Base-by-base conservation (phyloP, 495 filamentous ascomycete genomes). In the Bathelium albidoporum region DNA sequence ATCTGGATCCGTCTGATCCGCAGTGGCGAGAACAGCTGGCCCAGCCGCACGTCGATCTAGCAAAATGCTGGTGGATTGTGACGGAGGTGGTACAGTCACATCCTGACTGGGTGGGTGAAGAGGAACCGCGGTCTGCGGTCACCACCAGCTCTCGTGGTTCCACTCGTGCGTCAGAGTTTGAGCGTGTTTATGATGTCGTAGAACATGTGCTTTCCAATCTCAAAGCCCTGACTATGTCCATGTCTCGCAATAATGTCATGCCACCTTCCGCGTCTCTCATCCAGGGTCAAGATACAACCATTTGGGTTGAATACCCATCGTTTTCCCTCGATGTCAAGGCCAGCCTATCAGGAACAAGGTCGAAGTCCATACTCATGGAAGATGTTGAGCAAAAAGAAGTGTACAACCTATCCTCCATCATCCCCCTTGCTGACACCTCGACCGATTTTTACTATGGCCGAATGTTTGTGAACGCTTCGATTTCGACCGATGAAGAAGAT, bases 51-150 rank as follows among this genome's bases (percentile, higher is more conserved):
- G 76, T 92, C 1, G 86, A 95, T 70, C 77, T 96, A 53, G 87
- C 88, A 1, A 96, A 95, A 71, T 80, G 84, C 0, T 86, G 88
- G 69, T 96, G 91, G 91, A 83, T 95, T 29, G 74, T 84, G 55
- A 83, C 86, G 59, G 81, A 85, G 2, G 80, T 90, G 68, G 49
- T 55, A 28, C 49, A 26, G 10, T 55, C 24, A 29, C 78, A 80
- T 68, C 81, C 78, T 26, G 84, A 86, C 29, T 55, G 49, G 49
- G 49, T 55, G 2, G 49, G 49, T 29, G 49, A 55, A 20, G 49
- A 55, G 29, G 49, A 55, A 29, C 49, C 49, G 16, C 20, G 49
- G 5, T 55, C 49, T 55, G 49, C 49, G 16, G 49, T 55, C 49
- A 55, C 49, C 22, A 55, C 49, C 2, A 55, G 49, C 24, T 55